A percentile compares a stretch with the other conserved stretches of the same genome.
Conservation (phyloP, 2,329 filamentous ascomycete species). For the Fusarium udum region DNA sequence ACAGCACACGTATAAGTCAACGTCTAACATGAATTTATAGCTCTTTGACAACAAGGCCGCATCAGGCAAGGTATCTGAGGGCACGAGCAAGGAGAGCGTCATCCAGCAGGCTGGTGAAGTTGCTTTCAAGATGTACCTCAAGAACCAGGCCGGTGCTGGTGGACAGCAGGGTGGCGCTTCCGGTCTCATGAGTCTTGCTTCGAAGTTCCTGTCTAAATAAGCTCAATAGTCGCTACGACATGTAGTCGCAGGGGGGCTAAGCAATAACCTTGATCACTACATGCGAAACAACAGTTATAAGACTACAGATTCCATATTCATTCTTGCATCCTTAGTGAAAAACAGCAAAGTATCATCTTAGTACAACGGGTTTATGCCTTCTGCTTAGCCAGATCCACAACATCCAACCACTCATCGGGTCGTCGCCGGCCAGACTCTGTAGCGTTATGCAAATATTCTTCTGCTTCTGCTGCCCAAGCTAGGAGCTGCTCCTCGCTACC, state of each 20-base stretch:
- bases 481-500: slow-evolving; percentile 71
- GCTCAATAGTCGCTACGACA: background rate
- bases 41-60: slow-evolving; percentile 68
- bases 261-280: background rate
- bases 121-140: slow-evolving; percentile 91
- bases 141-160: slow-evolving; percentile 65
- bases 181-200: slow-evolving; percentile 56
- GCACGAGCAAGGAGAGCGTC: slow-evolving; percentile 81
- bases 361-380: background rate
- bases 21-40: slow-evolving; percentile 47
- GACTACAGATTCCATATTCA: background rate
- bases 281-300: background rate
- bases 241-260: background rate
- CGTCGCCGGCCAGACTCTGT: slow-evolving; percentile 60
- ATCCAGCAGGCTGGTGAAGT: slow-evolving; percentile 83
- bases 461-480: slow-evolving; percentile 66
- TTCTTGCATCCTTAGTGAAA: background rate
- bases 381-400: slow-evolving; percentile 50
- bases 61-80: slow-evolving; percentile 62
- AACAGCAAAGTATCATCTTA: background rate
- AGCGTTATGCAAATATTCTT: slow-evolving; percentile 62
- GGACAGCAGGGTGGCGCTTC: slow-evolving; percentile 51
- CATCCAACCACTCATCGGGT: slow-evolving; percentile 68
- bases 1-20: no score
- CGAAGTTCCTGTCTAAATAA: slow-evolving; percentile 54